phyloP scores from a whole-genome alignment of 331 rosid genomes.

The Pyracantha coccinea region DNA sequence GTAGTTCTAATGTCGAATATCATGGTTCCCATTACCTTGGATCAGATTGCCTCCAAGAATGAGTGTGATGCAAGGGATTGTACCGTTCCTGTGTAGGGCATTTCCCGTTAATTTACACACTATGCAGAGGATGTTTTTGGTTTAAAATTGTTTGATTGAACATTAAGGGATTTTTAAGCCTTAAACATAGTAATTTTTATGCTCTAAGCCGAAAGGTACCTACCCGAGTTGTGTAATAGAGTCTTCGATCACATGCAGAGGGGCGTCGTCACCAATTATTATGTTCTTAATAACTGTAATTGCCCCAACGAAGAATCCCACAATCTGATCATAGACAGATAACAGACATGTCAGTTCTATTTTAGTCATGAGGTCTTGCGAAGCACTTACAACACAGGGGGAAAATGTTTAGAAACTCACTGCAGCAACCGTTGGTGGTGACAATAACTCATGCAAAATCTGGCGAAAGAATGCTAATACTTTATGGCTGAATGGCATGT shows the following conservation, averaged over 20 bases:
- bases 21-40: constrained; percentile 33
- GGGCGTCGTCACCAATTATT: constrained; percentile 58
- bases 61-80: constrained; percentile 83
- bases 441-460: constrained; percentile 45
- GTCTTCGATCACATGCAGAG: constrained; percentile 61
- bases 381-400: neutral
- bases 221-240: constrained; percentile 65
- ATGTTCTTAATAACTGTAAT: constrained; percentile 50
- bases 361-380: neutral
- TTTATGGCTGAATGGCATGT: constrained; percentile 27
- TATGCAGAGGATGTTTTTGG: neutral
- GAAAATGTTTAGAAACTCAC: constrained; percentile 37
- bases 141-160: neutral
- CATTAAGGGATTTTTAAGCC: neutral
- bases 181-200: neutral
- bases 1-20: neutral
- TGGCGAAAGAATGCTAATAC: constrained; percentile 13
- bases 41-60: constrained; percentile 87
- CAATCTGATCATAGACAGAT: constrained; percentile 32
- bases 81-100: constrained; percentile 47
- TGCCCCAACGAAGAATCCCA: constrained; percentile 69
- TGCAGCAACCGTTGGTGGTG: constrained; percentile 74
- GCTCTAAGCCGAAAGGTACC: neutral
- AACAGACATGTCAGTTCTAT: neutral
- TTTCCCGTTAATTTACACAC: neutral